phyloP scores from a whole-genome alignment of 768 basidiomycete species.

The Kwoniella europaea region DNA sequence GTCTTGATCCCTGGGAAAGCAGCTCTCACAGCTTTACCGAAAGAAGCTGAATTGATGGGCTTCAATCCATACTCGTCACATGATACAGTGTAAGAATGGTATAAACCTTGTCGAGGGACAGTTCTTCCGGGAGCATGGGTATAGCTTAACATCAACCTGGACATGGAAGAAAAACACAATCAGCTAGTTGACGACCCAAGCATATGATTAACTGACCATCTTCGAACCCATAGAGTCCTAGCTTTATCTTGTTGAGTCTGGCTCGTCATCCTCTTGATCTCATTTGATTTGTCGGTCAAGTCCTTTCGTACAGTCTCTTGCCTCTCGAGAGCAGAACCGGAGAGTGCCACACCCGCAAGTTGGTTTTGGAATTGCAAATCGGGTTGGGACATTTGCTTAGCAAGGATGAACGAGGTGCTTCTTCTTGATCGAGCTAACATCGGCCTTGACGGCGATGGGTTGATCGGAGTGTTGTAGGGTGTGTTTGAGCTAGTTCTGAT shows the following conservation, averaged over 20 bases:
- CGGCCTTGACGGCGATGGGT: slow-evolving; percentile 18
- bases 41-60: slow-evolving; percentile 92
- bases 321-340: slow-evolving; percentile 17
- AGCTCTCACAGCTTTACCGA: slow-evolving; percentile 90
- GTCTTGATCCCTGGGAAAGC: slow-evolving; percentile 97
- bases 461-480: slow-evolving; percentile 4
- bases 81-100: slow-evolving; percentile 87
- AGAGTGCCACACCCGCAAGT: neutral
- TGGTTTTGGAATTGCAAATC: slow-evolving; percentile 4
- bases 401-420: slow-evolving; percentile 23
- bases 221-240: slow-evolving; percentile 35
- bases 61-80: slow-evolving; percentile 92
- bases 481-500: slow-evolving; percentile 23
- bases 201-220: slow-evolving; percentile 26
- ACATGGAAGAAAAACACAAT: neutral
- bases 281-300: slow-evolving; percentile 26
- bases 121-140: slow-evolving; percentile 59
- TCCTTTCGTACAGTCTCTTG: slow-evolving; percentile 24
- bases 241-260: slow-evolving; percentile 39
- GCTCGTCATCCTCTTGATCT: slow-evolving; percentile 23
- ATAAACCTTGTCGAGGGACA: slow-evolving; percentile 89
- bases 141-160: slow-evolving; percentile 44
- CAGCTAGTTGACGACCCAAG: too few relatives aligned
- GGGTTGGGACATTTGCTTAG: slow-evolving; percentile 9
- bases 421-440: slow-evolving; percentile 32